Conservation (phyloP, 805 yeast species). For the Wickerhamomyces sydowiorum region DNA sequence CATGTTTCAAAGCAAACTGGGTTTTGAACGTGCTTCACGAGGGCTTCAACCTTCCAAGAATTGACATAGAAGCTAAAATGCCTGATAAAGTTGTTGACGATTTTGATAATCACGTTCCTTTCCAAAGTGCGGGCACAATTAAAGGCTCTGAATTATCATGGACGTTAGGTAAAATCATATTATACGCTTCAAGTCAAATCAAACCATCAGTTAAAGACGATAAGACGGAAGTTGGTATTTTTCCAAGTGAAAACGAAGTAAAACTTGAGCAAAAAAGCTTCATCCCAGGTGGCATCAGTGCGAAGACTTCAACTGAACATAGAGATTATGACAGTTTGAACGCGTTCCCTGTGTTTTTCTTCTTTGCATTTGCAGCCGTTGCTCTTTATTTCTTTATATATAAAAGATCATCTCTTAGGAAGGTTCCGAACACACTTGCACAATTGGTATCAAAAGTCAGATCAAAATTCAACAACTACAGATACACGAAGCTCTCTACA, state of each 20-base stretch:
- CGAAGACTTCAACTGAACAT: neutral
- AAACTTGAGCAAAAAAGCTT: constrained; percentile 12
- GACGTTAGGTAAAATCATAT: constrained; percentile 86
- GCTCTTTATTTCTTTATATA: neutral
- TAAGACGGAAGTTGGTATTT: neutral
- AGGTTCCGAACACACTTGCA: neutral
- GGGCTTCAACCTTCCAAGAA: constrained; percentile 83
- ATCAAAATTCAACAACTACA: neutral
- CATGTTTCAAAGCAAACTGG: constrained; percentile 96
- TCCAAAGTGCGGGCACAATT: constrained; percentile 76
- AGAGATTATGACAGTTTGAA: neutral
- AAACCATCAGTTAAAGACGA: constrained; percentile 5
- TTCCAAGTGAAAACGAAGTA: constrained; percentile 3
- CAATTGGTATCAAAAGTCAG: neutral
- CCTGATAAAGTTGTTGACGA: constrained; percentile 17
- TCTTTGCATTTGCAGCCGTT: neutral
- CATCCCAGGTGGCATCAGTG: constrained; percentile 1
- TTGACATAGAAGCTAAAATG: constrained; percentile 43
- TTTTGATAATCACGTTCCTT: constrained; percentile 44
- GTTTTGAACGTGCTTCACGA: constrained; percentile 84
- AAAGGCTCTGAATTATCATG: constrained; percentile 87
- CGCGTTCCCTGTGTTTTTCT: neutral
- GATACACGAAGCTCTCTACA: neutral
- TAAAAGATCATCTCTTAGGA: neutral
- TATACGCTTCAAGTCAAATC: constrained; percentile 75